Percentiles rank a stretch among this genome's conserved stretches.
Evolutionary conservation across 2,329 filamentous ascomycete species (phyloP).

Genomic region (Aspergillus versicolor): DNA sequence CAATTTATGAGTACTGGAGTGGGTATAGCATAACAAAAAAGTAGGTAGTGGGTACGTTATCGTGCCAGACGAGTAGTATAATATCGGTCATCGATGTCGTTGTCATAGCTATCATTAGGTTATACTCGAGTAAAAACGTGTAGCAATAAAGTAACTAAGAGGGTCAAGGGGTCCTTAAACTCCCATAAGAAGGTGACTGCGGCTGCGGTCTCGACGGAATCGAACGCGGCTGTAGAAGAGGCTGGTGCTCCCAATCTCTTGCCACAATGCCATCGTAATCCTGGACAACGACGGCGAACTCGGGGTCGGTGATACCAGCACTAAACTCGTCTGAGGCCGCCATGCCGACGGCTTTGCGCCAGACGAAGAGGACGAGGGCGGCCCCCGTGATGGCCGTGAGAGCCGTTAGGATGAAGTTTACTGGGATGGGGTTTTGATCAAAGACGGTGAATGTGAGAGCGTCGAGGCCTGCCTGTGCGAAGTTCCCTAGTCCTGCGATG

Average conservation of each 20-base stretch:
- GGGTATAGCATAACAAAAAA: background rate
- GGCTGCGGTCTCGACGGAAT: background rate
- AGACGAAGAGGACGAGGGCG: conserved; percentile 67
- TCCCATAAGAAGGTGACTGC: conserved; percentile 1
- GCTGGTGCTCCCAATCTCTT: conserved; percentile 19
- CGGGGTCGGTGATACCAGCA: background rate
- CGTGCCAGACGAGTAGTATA: background rate
- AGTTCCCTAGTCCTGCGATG: conserved; percentile 78
- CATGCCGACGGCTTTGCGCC: conserved; percentile 44
- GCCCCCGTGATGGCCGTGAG: conserved; percentile 64
- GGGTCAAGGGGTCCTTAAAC: background rate
- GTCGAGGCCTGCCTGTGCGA: conserved; percentile 78
- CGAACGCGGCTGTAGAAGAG: conserved; percentile 8
- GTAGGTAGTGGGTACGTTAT: background rate
- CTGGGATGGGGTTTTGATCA: conserved; percentile 68
- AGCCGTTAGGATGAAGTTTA: conserved; percentile 68
- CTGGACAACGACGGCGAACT: background rate
- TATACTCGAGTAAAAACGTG: background rate
- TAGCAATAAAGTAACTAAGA: background rate
- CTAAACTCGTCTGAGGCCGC: background rate
- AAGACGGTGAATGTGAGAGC: conserved; percentile 73
- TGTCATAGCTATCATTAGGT: background rate
- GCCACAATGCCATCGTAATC: conserved; percentile 11
- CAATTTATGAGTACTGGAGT: background rate
- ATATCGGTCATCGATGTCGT: background rate